These are phyloP conservation scores for Boletus fagicola DNA, from an alignment of 768 basidiomycete genomes.

Conservation along the genomic window DNA sequence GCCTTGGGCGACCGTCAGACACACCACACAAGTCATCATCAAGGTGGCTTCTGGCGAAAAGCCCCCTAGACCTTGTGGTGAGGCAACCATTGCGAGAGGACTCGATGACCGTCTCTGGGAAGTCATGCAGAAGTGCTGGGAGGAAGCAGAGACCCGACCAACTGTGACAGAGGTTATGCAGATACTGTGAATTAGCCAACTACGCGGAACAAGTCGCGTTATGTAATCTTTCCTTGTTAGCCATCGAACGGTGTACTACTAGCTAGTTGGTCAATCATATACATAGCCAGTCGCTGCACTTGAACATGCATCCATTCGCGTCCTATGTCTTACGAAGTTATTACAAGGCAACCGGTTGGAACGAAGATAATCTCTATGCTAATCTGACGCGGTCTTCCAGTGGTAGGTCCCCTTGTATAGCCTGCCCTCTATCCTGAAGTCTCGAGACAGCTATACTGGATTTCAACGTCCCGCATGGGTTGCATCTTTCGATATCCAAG, in stretches of 20 bases:
- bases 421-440: constrained; percentile 5
- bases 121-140: constrained; percentile 45
- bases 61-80: constrained; percentile 41
- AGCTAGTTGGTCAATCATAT: too few species aligned
- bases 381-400: constrained; percentile 87
- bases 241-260: too few species aligned
- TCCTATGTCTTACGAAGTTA: constrained; percentile 87
- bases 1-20: constrained; percentile 50
- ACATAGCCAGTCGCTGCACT: background rate
- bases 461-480: constrained; percentile 80
- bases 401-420: constrained; percentile 47
- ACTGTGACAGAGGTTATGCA: constrained; percentile 37
- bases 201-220: background rate
- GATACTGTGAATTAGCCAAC: constrained; percentile 7
- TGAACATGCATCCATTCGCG: constrained; percentile 78
- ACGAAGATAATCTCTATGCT: constrained; percentile 91
- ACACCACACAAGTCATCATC: constrained; percentile 52
- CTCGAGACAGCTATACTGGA: constrained; percentile 74
- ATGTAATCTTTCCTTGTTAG: constrained; percentile 11
- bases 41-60: constrained; percentile 41
- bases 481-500: constrained; percentile 80
- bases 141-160: constrained; percentile 38
- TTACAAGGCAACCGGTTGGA: constrained; percentile 94
- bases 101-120: constrained; percentile 48
- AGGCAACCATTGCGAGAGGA: constrained; percentile 38